Conservation (phyloP, 2,329 filamentous ascomycete genomes). For the Fusarium sp. region DNA sequence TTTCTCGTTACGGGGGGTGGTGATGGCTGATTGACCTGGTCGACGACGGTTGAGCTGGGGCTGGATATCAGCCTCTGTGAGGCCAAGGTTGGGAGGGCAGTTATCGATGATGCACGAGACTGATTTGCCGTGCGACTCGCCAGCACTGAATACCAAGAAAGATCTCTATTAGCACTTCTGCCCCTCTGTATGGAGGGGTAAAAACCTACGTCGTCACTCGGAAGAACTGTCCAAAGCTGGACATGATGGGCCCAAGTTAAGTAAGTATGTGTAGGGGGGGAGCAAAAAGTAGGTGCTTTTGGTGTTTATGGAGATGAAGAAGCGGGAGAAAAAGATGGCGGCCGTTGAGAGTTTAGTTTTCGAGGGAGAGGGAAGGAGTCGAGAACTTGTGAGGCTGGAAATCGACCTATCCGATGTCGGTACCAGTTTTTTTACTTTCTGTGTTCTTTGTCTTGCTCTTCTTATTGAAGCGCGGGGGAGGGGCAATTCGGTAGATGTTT, state of each 20-base stretch:
- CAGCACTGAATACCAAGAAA: constrained; percentile 49
- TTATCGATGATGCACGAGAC: constrained; percentile 97
- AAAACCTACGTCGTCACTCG: constrained; percentile 72
- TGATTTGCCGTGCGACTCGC: constrained; percentile 85
- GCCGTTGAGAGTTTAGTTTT: constrained; percentile 35
- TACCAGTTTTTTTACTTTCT: constrained; percentile 24
- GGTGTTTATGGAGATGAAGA: constrained; percentile 18
- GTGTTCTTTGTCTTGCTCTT: not conserved
- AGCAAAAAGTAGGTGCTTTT: constrained; percentile 1
- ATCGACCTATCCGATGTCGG: constrained; percentile 32
- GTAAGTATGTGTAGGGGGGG: not conserved
- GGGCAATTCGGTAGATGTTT: constrained; percentile 19
- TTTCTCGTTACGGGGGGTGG: constrained; percentile 92
- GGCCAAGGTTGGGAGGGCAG: constrained; percentile 85
- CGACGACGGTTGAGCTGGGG: constrained; percentile 92
- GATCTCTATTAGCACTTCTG: not conserved
- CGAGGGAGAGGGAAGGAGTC: constrained; percentile 1
- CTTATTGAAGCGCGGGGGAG: constrained; percentile 17
- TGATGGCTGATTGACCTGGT: constrained; percentile 89
- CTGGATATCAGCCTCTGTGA: constrained; percentile 90
- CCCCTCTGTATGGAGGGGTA: constrained; percentile 6
- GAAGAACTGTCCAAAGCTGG: constrained; percentile 78
- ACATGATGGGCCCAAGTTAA: constrained; percentile 67
- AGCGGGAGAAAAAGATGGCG: constrained; percentile 22
- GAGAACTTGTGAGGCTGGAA: constrained; percentile 9